phyloP scores from a whole-genome alignment of 1,139 yeast species.

The Blastobotrys ciferrii region DNA sequence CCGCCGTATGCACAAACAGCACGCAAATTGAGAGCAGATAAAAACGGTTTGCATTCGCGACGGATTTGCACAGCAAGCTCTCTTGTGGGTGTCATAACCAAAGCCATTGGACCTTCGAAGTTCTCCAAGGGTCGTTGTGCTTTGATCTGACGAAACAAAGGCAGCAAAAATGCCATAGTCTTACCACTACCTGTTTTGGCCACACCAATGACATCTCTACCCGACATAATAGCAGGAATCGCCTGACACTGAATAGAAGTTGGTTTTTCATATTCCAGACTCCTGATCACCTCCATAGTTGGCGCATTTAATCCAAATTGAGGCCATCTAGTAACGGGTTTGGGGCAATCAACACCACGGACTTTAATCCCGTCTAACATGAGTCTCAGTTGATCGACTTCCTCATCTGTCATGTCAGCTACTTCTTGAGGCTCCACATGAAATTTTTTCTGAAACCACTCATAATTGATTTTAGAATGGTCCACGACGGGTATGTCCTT shows the following conservation, averaged over 20 bases:
- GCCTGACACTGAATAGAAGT: conserved; percentile 93
- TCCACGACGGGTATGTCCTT: conserved; percentile 46
- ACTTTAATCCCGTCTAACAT: conserved; percentile 63
- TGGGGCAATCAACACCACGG: conserved; percentile 56
- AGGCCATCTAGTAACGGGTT: conserved; percentile 75
- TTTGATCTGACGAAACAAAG: conserved; percentile 76
- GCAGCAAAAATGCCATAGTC: conserved; percentile 82
- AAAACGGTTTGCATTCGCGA: conserved; percentile 62
- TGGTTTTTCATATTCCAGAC: conserved; percentile 59
- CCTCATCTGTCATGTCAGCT: conserved; percentile 46
- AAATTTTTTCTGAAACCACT: conserved; percentile 60
- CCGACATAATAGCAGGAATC: conserved; percentile 85
- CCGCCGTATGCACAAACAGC: conserved; percentile 95
- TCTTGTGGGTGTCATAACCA: conserved; percentile 87
- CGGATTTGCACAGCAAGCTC: conserved; percentile 86
- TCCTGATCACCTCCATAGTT: conserved; percentile 52
- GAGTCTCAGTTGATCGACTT: conserved; percentile 53
- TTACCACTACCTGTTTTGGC: conserved; percentile 98
- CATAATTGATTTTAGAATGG: conserved; percentile 48
- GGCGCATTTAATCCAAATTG: conserved; percentile 73
- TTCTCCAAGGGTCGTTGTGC: conserved; percentile 59
- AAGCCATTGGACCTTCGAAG: conserved; percentile 73
- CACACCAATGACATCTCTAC: conserved; percentile 86
- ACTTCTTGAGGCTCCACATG: conserved; percentile 65
- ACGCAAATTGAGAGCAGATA: conserved; percentile 48